phyloP scores from a whole-genome alignment of 805 yeast genomes.

The Saccharomycopsis oosterbeekiorum region DNA sequence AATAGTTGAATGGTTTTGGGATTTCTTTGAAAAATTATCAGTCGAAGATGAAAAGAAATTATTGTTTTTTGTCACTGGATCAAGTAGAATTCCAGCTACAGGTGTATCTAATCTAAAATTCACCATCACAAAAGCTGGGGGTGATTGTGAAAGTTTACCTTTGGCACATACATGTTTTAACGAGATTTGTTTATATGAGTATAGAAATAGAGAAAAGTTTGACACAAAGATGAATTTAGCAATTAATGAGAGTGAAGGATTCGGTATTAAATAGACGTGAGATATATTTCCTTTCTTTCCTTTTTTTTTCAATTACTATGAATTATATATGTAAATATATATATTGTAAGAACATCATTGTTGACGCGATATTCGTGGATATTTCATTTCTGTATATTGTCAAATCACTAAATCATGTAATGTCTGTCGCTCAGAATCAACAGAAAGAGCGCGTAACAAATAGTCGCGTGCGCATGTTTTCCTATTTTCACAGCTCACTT shows the following conservation, averaged over 20 bases:
- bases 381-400: too few relatives aligned
- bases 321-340: neutral
- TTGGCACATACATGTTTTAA: conserved; percentile 93
- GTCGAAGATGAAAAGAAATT: conserved; percentile 48
- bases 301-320: neutral
- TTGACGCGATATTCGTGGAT: too few relatives aligned
- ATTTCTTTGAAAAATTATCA: conserved; percentile 42
- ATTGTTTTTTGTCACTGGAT: conserved; percentile 75
- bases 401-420: too few relatives aligned
- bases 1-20: conserved; percentile 81
- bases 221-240: conserved; percentile 54
- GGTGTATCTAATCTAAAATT: conserved; percentile 72
- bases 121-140: conserved; percentile 49
- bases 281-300: neutral
- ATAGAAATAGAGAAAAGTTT: conserved; percentile 45
- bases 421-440: too few relatives aligned
- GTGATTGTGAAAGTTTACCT: conserved; percentile 48
- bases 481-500: too few relatives aligned
- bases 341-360: too few relatives aligned
- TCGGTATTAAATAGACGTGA: conserved; percentile 52
- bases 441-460: too few relatives aligned
- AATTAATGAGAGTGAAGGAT: conserved; percentile 73
- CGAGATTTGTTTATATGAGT: conserved; percentile 70
- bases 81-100: conserved; percentile 87
- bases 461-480: too few relatives aligned